Conservation (phyloP, 495 filamentous ascomycete genomes). For the Penicillium cosmopolitanum region DNA sequence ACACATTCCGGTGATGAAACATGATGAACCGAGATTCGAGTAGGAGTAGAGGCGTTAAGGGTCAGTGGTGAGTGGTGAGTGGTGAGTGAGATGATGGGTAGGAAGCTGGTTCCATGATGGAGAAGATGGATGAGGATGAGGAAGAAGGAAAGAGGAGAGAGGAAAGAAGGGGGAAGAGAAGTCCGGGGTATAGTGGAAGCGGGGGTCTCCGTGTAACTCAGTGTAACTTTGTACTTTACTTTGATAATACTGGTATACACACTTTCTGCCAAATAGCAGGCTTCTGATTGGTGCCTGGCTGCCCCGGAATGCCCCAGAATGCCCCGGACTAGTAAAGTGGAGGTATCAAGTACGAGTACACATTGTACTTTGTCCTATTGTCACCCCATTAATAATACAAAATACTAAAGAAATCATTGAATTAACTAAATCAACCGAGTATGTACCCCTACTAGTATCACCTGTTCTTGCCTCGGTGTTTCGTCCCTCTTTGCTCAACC, state of each 20-base stretch:
- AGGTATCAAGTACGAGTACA: background rate
- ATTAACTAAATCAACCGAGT: too few relatives aligned
- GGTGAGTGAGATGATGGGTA: background rate
- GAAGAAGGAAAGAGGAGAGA: slow-evolving; percentile 1
- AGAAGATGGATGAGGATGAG: background rate
- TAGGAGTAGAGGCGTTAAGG: background rate
- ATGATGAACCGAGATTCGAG: background rate
- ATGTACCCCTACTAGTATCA: too few relatives aligned
- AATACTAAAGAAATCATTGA: too few relatives aligned
- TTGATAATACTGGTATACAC: background rate
- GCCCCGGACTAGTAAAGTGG: background rate
- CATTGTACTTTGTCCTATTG: background rate
- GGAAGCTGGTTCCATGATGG: background rate
- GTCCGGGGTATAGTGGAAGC: slow-evolving; percentile 23
- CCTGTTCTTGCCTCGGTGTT: too few relatives aligned
- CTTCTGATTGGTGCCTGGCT: background rate
- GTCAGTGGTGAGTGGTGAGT: background rate
- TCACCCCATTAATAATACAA: background rate
- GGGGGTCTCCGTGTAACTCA: background rate
- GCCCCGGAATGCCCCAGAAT: background rate
- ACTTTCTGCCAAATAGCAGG: background rate
- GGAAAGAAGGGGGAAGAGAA: slow-evolving; percentile 9
- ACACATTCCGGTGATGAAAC: background rate
- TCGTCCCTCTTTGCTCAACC: too few relatives aligned
- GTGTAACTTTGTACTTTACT: background rate